phyloP scores from a whole-genome alignment of 495 filamentous ascomycete species.

The Tuber magnatum region DNA sequence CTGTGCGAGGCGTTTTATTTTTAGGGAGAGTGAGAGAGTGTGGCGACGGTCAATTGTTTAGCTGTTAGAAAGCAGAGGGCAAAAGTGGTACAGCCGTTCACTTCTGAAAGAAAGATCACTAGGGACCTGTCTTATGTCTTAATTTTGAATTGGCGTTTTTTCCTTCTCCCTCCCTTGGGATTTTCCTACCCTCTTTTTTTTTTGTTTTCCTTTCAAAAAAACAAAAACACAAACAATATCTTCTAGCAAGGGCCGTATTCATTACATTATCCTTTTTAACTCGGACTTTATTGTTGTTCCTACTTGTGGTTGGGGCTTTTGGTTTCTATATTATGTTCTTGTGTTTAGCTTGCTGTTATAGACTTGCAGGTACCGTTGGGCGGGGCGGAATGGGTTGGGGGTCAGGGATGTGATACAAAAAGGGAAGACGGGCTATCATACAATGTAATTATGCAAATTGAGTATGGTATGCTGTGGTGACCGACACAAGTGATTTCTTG shows the following conservation, averaged over 20 bases:
- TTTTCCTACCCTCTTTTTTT: not conserved
- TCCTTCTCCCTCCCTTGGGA: not conserved
- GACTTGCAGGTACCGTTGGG: not conserved
- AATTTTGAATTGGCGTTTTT: conserved; percentile 2
- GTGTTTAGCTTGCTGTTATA: not conserved
- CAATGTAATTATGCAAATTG: not conserved
- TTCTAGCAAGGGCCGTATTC: not conserved
- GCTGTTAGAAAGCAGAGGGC: not conserved
- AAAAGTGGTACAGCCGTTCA: not conserved
- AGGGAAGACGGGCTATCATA: not conserved
- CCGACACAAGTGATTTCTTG: not conserved
- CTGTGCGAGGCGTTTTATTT: conserved; percentile 61
- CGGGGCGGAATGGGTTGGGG: not conserved
- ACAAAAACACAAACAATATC: not conserved
- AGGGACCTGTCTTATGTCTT: not conserved
- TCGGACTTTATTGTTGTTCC: not conserved
- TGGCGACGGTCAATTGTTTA: not conserved
- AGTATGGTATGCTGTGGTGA: not conserved
- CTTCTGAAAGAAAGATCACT: not conserved
- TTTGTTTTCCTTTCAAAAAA: not conserved
- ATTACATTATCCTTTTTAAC: not conserved
- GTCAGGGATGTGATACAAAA: not conserved
- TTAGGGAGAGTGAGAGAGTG: not conserved
- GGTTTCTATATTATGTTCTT: conserved; percentile 7
- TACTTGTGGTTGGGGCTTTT: not conserved